Base-by-base conservation (phyloP, 106 monocot species). In the Dioscorea zingiberensis region DNA sequence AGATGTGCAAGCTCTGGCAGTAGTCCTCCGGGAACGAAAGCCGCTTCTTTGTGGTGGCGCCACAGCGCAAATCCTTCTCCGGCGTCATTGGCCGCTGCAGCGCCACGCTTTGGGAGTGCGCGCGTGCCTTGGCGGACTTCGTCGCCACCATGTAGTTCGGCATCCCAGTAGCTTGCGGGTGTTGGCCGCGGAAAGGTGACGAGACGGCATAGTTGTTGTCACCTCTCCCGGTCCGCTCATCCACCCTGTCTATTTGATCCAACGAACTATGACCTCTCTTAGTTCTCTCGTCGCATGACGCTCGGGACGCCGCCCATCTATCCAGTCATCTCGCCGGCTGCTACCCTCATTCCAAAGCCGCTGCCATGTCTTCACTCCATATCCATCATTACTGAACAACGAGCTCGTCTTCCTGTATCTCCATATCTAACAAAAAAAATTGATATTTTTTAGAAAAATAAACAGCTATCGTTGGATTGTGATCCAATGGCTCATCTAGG, bases 61-160 rank as follows among this genome's bases (percentile, higher is more conserved):
- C 55, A 6, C 38, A n/a, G 17, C 70, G 61, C n/a, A n/a, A n/a
- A 3, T 92, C 97, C 47, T 69, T 44, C 75, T 98, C 97, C 18
- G 92, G 92, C 28, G 97, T 92, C 25, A 60, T 70, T 13, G 88
- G 82, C 54, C 97, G 61, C 77, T 98, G 97, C 55, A 86, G 71
- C 25, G 97, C 92, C 55, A 92, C 86, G 56, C 97, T 97, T 77
- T 97, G 91, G 9, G 97, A 89, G 27, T 91, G 65, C 10, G 80
- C 9, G 46, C 88, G 71, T 19, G 97, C 97, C 67, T 88, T 88
- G 8, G 97, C 92, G 3, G 97, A 98, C 79, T 92, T 92, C 55
- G 97, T 98, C 27, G 97, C 86, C 6, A 83, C 84, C 97, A 98
- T 98, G 83, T 98, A 98, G 69, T 86, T 98, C 26, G 97, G 97